Percentiles rank a stretch among this genome's conserved stretches.
These are phyloP conservation scores for Sclerotinia subarctica DNA, from an alignment of 2,329 filamentous ascomycete genomes.

Conservation along the genomic window DNA sequence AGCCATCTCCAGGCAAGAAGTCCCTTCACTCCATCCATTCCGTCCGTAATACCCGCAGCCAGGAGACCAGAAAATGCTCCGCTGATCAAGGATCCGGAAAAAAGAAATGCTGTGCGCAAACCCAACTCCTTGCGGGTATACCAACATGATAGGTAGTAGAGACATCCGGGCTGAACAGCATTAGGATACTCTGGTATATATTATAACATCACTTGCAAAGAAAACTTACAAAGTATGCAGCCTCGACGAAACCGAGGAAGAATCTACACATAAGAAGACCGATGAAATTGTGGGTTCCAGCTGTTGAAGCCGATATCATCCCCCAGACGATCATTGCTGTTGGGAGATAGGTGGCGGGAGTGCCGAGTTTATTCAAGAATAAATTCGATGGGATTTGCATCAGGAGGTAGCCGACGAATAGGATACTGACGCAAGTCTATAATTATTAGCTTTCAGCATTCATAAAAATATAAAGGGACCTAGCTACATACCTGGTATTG, in stretches of 20 bases:
- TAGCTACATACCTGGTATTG: conserved; percentile 42
- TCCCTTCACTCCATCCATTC: conserved; percentile 57
- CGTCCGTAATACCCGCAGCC: conserved; percentile 61
- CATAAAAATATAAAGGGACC: background rate
- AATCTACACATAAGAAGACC: conserved; percentile 48
- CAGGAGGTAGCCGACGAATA: conserved; percentile 42
- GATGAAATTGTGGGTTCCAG: conserved; percentile 46
- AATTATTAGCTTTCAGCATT: background rate
- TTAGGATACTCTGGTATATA: background rate
- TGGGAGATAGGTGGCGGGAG: conserved; percentile 51
- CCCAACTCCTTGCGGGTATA: conserved; percentile 68
- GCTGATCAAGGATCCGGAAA: conserved; percentile 65
- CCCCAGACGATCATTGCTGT: conserved; percentile 50
- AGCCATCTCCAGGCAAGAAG: conserved; percentile 63
- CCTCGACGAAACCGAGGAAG: conserved; percentile 53
- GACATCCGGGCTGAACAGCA: conserved; percentile 48
- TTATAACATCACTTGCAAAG: too few species aligned
- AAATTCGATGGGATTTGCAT: conserved; percentile 50
- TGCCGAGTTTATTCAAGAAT: conserved; percentile 47
- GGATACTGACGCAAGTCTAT: conserved; percentile 43
- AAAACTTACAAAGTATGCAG: conserved; percentile 49
- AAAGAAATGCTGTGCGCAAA: conserved; percentile 62
- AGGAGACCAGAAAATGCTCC: conserved; percentile 69
- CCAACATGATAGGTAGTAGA: conserved; percentile 64
- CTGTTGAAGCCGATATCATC: conserved; percentile 47